Evolutionary conservation across 2,329 filamentous ascomycete species (phyloP).

Genomic region (Penicillium decumbens): DNA sequence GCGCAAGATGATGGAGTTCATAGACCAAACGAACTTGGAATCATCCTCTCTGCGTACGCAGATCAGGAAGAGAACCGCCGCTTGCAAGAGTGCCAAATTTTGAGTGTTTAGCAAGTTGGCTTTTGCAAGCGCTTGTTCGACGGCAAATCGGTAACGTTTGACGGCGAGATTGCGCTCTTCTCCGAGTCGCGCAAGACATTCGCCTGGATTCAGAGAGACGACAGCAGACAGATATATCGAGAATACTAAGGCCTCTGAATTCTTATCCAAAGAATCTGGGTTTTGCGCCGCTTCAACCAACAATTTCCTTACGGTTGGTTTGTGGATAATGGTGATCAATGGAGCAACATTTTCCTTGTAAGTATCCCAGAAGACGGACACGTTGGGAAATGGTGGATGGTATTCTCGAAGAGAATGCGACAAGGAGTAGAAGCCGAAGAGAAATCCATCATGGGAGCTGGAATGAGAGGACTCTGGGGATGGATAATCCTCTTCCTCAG

Average conservation of each 20-base stretch:
- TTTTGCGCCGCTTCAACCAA: conserved; percentile 50
- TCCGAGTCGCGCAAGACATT: conserved; percentile 45
- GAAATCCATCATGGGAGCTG: conserved; percentile 53
- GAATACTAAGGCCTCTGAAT: conserved; percentile 56
- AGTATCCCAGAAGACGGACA: conserved; percentile 52
- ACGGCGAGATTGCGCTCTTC: conserved; percentile 50
- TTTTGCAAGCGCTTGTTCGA: conserved; percentile 60
- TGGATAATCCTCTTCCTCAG: conserved; percentile 53
- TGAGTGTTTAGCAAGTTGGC: conserved; percentile 61
- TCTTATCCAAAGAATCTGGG: conserved; percentile 50
- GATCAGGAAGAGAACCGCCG: conserved; percentile 59
- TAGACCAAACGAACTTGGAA: conserved; percentile 42
- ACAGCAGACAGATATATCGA: conserved; percentile 58
- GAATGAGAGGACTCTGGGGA: conserved; percentile 44
- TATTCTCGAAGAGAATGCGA: conserved; percentile 52
- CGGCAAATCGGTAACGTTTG: conserved; percentile 56
- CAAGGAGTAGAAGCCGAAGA: conserved; percentile 58
- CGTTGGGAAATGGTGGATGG: conserved; percentile 52
- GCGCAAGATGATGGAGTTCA: conserved; percentile 41
- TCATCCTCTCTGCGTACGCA: conserved; percentile 41
- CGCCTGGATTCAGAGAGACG: conserved; percentile 39
- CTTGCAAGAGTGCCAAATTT: conserved; percentile 59
- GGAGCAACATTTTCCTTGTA: conserved; percentile 61
- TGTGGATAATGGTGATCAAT: conserved; percentile 57
- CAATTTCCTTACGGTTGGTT: conserved; percentile 50